These are phyloP conservation scores for Pelomyxa schiedti DNA, from an alignment of 78 protist genomes.

Conservation along the genomic window DNA sequence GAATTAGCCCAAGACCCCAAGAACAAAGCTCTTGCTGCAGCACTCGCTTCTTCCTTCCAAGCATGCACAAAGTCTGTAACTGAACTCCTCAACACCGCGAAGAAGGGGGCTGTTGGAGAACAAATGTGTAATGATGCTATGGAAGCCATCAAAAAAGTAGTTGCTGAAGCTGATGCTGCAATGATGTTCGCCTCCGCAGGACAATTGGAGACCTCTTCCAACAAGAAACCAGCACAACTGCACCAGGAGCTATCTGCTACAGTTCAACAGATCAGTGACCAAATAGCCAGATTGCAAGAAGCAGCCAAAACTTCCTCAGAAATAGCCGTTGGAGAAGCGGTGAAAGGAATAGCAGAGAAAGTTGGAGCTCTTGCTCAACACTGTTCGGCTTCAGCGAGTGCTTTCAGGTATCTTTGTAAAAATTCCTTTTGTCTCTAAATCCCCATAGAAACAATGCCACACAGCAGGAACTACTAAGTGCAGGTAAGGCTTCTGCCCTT, in stretches of 20 bases:
- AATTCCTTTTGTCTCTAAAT: no score
- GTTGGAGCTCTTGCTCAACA: no score
- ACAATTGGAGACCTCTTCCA: constrained; percentile 7
- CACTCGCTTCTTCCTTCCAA: constrained; percentile 19
- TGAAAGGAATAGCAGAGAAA: no score
- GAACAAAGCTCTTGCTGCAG: background rate
- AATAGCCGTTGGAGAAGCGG: no score
- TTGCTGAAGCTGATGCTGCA: constrained; percentile 43
- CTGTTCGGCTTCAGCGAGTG: no score
- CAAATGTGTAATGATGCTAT: constrained; percentile 40
- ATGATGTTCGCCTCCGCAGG: constrained; percentile 51
- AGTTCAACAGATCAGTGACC: no score
- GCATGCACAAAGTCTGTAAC: constrained; percentile 23
- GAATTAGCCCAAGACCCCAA: background rate
- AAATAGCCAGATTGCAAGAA: no score
- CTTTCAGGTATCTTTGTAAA: no score
- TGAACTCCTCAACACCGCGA: constrained; percentile 39
- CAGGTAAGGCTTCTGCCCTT: constrained; percentile 30
- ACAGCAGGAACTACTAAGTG: constrained; percentile 37
- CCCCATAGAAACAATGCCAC: no score
- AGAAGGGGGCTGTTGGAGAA: constrained; percentile 63
- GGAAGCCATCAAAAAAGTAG: constrained; percentile 18
- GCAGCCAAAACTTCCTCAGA: no score
- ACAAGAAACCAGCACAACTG: background rate
- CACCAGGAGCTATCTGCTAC: background rate